These are phyloP conservation scores for Liquidambar formosana DNA, from an alignment of 164 flowering plant genomes.

Conservation along the genomic window DNA sequence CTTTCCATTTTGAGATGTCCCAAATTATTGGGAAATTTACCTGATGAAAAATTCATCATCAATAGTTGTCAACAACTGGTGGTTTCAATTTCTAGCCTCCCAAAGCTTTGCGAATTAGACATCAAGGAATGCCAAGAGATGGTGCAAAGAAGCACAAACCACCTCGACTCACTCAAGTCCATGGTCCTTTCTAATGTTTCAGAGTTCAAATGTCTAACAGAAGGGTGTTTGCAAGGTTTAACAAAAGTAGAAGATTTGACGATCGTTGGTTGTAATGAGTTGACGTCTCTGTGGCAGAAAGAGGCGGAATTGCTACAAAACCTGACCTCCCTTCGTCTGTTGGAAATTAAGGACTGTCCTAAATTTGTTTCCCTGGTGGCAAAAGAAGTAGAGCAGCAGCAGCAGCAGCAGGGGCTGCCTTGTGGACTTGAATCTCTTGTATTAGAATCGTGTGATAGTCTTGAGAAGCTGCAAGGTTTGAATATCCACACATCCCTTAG, in stretches of 20 bases:
- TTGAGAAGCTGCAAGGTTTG: slow-evolving; percentile 9
- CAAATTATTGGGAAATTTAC: slow-evolving; percentile 2
- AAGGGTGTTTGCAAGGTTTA: neutral
- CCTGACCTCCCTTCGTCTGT: neutral
- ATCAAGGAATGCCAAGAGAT: neutral
- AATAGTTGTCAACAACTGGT: neutral
- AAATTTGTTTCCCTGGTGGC: too few species aligned
- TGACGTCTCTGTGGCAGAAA: neutral
- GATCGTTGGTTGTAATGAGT: slow-evolving; percentile 1
- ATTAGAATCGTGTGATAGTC: too few species aligned
- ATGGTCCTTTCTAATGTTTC: slow-evolving; percentile 11
- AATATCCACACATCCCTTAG: slow-evolving; percentile 2
- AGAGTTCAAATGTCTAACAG: neutral
- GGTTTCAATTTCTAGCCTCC: neutral
- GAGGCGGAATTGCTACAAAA: neutral
- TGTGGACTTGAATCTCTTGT: too few species aligned
- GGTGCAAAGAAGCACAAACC: neutral
- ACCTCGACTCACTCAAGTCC: neutral
- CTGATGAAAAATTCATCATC: neutral
- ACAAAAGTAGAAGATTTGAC: slow-evolving; percentile 1
- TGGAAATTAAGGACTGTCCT: neutral
- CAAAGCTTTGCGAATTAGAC: neutral
- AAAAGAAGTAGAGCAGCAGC: too few species aligned
- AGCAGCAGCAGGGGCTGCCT: too few species aligned
- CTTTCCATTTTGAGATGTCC: slow-evolving; percentile 10